A percentile compares a stretch with the other conserved stretches of the same genome.
Evolutionary conservation across 2,329 filamentous ascomycete genomes (phyloP).

Genomic region (Nemania sp.): DNA sequence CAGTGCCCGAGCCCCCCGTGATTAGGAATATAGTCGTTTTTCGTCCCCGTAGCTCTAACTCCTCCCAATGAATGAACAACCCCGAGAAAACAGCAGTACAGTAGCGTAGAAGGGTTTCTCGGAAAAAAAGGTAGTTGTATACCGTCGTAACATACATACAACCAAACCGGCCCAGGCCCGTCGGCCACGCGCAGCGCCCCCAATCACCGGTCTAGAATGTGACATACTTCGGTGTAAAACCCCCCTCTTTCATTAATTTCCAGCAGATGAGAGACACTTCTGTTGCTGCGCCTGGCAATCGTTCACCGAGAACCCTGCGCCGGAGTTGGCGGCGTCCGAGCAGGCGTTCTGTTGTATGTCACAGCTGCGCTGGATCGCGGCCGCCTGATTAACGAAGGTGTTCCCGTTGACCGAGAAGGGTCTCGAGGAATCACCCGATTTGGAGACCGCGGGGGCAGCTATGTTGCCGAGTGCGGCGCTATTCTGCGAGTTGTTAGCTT

Average conservation of each 20-base stretch:
- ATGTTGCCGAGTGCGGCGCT: slow-evolving; percentile 37
- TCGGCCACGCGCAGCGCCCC: not conserved
- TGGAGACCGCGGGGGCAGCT: slow-evolving; percentile 42
- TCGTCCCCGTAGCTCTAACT: slow-evolving; percentile 20
- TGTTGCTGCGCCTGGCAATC: slow-evolving; percentile 67
- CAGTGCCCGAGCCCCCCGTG: slow-evolving; percentile 30
- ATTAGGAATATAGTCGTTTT: slow-evolving; percentile 37
- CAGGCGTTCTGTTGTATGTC: slow-evolving; percentile 73
- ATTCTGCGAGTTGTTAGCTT: slow-evolving; percentile 42
- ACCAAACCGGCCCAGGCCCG: not conserved
- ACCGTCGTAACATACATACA: slow-evolving; percentile 26
- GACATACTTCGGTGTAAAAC: slow-evolving; percentile 4
- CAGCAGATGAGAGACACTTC: slow-evolving; percentile 40
- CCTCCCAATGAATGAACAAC: slow-evolving; percentile 9
- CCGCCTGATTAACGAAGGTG: slow-evolving; percentile 67
- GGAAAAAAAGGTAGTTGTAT: not conserved
- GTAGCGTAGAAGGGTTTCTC: slow-evolving; percentile 5
- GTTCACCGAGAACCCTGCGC: slow-evolving; percentile 57
- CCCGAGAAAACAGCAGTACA: slow-evolving; percentile 21
- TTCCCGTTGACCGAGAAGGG: slow-evolving; percentile 67
- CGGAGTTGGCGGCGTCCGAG: slow-evolving; percentile 66
- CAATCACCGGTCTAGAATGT: slow-evolving; percentile 20
- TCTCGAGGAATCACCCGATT: slow-evolving; percentile 53
- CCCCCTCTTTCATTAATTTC: slow-evolving; percentile 12
- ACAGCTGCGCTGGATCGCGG: slow-evolving; percentile 71